These are phyloP conservation scores for Candida takata DNA, from an alignment of 805 yeast genomes.

Conservation along the genomic window DNA sequence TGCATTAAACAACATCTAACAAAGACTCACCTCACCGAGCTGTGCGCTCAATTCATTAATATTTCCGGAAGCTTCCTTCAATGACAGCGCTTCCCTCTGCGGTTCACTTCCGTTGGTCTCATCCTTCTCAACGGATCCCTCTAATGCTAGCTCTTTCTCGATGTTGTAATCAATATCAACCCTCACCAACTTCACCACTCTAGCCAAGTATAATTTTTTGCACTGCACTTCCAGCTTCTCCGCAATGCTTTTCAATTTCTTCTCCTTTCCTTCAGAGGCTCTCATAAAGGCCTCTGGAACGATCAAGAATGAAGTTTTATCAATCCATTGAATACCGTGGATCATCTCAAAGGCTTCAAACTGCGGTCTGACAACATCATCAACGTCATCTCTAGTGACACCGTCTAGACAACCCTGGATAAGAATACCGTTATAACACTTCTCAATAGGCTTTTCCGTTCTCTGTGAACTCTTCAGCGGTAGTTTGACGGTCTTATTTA, in stretches of 20 bases:
- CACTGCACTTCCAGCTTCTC: conserved; percentile 29
- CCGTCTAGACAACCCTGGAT: conserved; percentile 50
- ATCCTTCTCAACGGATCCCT: too few species aligned
- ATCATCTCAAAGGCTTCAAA: conserved; percentile 11
- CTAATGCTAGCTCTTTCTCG: conserved; percentile 1
- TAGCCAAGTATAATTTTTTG: conserved; percentile 38
- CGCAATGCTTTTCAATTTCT: conserved; percentile 35
- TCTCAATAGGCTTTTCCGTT: conserved; percentile 4
- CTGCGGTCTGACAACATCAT: conserved; percentile 23
- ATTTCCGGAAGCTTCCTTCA: too few species aligned
- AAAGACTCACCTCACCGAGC: too few species aligned
- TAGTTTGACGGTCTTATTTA: conserved; percentile 15
- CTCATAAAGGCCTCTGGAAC: conserved; percentile 30
- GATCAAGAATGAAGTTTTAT: conserved; percentile 36
- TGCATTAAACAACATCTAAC: too few species aligned
- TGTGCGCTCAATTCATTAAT: too few species aligned
- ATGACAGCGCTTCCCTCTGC: too few species aligned
- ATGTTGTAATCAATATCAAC: conserved; percentile 26
- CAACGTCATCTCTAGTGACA: conserved; percentile 30
- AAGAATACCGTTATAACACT: conserved; percentile 43
- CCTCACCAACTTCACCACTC: conserved; percentile 40
- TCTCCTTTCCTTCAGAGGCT: conserved; percentile 33
- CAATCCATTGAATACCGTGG: conserved; percentile 33
- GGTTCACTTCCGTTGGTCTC: too few species aligned
- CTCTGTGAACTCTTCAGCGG: too few species aligned